phyloP scores from a whole-genome alignment of 805 yeast species.

The Kodamaea jinghongensis region DNA sequence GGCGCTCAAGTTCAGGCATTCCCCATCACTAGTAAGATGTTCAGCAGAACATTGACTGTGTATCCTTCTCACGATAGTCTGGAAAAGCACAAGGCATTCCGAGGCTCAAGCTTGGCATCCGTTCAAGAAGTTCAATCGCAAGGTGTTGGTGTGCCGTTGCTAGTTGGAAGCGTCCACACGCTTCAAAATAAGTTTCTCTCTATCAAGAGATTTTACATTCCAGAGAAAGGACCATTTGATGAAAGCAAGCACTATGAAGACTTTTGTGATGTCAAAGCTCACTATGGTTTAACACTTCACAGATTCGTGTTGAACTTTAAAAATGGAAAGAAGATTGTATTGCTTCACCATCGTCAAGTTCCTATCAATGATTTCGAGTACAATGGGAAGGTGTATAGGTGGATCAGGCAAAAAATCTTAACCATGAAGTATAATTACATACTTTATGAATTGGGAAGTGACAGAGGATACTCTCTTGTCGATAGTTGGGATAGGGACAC shows the following conservation, averaged over 20 bases:
- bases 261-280: constrained; percentile 2
- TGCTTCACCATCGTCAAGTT: constrained; percentile 6
- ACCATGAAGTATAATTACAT: constrained; percentile 3
- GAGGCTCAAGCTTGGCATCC: neutral
- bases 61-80: constrained; percentile 4
- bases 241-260: constrained; percentile 3
- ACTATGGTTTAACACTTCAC: constrained; percentile 2
- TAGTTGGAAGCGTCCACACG: neutral
- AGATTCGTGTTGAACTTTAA: constrained; percentile 2
- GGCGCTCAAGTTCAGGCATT: neutral
- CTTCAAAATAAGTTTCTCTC: constrained; percentile 3
- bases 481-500: constrained; percentile 10
- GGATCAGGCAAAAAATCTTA: constrained; percentile 4
- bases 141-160: constrained; percentile 5
- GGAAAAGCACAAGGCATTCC: neutral
- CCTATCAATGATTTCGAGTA: constrained; percentile 10
- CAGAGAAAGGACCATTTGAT: constrained; percentile 1
- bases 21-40: neutral
- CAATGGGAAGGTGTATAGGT: constrained; percentile 8
- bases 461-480: constrained; percentile 5
- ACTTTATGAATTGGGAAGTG: neutral
- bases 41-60: constrained; percentile 1
- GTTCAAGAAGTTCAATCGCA: constrained; percentile 3
- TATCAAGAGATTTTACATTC: neutral
- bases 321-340: constrained; percentile 3